Base-by-base conservation (phyloP, 768 basidiomycete genomes). In the Termitomyces sp. region DNA sequence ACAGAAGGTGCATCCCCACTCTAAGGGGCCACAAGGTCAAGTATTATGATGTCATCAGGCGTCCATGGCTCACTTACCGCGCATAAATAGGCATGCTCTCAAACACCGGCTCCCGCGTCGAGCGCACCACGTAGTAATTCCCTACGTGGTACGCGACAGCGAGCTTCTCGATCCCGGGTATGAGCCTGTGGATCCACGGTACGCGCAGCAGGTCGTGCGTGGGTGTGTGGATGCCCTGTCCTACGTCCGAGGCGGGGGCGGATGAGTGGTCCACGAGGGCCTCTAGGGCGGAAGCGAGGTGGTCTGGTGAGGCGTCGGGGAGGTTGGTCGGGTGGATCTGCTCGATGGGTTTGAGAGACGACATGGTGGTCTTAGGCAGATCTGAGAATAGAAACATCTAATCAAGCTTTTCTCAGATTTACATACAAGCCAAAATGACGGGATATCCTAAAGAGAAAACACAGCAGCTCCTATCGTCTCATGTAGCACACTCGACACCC, bases 1-100 rank as follows among this genome's bases (percentile, higher is more conserved):
- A 92, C 27, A 91, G 69, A 5, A 92, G 75, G 64, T 91, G 89
- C 90, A 91, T 91, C 7, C 85, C 86, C 46, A 88, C 74, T 41
- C 76, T n/a, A n/a, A n/a, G n/a, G n/a, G n/a, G n/a, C n/a, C n/a
- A n/a, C n/a, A n/a, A n/a, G n/a, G n/a, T n/a, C n/a, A n/a, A n/a
- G n/a, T n/a, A 29, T 6, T 77, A 46, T 14, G 60, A 18, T 20
- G 51, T 56, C 46, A 54, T 51, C n/a, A 13, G 12, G 13, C 31
- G n/a, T 2, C 20, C 26, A 26, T 18, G 16, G 34, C 34, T 34
- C 14, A 55, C 50, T 24, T 39, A 77, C 68, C 84, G 75, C 2
- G 82, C 79, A 63, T 84, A 89, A 44, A 90, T 74, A 0, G 88
- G 88, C 88, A 90, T 90, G 32, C 76, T 77, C 72, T 90, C 88